phyloP scores from a whole-genome alignment of 2,329 filamentous ascomycete species.

The Xylariaceae sp. region DNA sequence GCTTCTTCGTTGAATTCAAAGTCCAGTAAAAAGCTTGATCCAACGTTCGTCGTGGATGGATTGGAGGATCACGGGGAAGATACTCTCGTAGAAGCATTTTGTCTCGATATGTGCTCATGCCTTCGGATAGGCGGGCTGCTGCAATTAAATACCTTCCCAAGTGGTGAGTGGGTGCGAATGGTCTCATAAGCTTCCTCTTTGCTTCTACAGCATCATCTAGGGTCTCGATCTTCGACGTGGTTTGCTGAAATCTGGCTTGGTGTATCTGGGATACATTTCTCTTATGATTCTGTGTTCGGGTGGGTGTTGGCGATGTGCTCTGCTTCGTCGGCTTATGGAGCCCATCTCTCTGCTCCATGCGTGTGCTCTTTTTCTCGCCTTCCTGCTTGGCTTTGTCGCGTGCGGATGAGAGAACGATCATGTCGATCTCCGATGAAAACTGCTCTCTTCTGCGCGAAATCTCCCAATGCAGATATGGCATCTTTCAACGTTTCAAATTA shows the following conservation, averaged over 20 bases:
- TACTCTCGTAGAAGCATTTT: slow-evolving; percentile 32
- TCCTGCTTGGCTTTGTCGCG: background rate
- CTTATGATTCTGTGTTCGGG: background rate
- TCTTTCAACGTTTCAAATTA: slow-evolving; percentile 21
- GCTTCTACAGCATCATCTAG: background rate
- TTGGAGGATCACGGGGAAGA: slow-evolving; percentile 31
- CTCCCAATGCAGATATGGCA: slow-evolving; percentile 42
- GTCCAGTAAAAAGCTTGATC: slow-evolving; percentile 44
- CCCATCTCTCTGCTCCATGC: background rate
- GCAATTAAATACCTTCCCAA: slow-evolving; percentile 32
- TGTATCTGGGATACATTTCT: background rate
- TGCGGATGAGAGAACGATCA: background rate
- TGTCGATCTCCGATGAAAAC: slow-evolving; percentile 27
- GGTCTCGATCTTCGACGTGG: background rate
- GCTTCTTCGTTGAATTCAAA: slow-evolving; percentile 34
- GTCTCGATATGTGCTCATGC: slow-evolving; percentile 34
- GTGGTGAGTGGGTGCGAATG: slow-evolving; percentile 7
- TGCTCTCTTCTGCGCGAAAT: slow-evolving; percentile 30
- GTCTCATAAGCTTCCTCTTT: background rate
- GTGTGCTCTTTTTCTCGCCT: background rate
- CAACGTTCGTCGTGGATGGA: slow-evolving; percentile 42
- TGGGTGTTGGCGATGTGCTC: background rate
- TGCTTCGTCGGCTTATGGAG: background rate
- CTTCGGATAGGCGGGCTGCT: slow-evolving; percentile 34
- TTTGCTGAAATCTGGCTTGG: background rate